Percentiles rank a stretch among this genome's conserved stretches.
phyloP scores from a whole-genome alignment of 176 grass and related monocot genomes.

The Juncus effusus region DNA sequence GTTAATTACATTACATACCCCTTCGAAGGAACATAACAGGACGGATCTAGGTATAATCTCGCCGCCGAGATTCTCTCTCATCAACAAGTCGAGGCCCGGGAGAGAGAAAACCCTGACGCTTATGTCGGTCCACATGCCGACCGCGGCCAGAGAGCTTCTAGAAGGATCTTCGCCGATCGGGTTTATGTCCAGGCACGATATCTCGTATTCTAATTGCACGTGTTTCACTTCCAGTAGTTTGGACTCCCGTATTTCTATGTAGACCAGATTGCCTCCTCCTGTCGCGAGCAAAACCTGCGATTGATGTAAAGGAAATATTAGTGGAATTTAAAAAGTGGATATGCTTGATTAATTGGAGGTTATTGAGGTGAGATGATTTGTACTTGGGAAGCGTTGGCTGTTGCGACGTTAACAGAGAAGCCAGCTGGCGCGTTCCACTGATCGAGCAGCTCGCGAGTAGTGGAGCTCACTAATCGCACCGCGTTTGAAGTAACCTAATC shows the following conservation, averaged over 20 bases:
- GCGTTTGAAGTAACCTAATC: slow-evolving; percentile 73
- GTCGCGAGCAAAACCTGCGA: slow-evolving; percentile 86
- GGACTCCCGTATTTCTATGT: slow-evolving; percentile 71
- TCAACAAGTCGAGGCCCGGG: slow-evolving; percentile 68
- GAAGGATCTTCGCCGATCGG: slow-evolving; percentile 56
- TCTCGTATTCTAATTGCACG: slow-evolving; percentile 79
- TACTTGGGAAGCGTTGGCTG: slow-evolving; percentile 91
- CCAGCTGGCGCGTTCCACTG: slow-evolving; percentile 85
- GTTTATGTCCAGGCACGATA: slow-evolving; percentile 91
- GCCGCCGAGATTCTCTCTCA: slow-evolving; percentile 85
- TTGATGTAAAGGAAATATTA: slow-evolving; percentile 8
- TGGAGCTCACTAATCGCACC: slow-evolving; percentile 79
- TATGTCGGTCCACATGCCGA: slow-evolving; percentile 99
- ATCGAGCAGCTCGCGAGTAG: slow-evolving; percentile 74
- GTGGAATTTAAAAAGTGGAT: too few relatives aligned
- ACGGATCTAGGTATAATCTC: slow-evolving; percentile 98
- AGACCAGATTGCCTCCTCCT: slow-evolving; percentile 95
- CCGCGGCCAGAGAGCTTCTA: slow-evolving; percentile 75
- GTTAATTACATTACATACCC: slow-evolving; percentile 53
- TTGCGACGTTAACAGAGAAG: slow-evolving; percentile 89
- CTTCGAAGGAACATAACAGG: slow-evolving; percentile 87
- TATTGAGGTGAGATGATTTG: slow-evolving; percentile 4
- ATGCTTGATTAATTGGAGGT: too few relatives aligned
- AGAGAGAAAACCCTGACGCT: slow-evolving; percentile 96
- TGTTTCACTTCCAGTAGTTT: slow-evolving; percentile 91